A percentile compares a stretch with the other conserved stretches of the same genome.
These are phyloP conservation scores for Erythrophleum ivorense DNA, from an alignment of 331 rosid species.

Conservation along the genomic window DNA sequence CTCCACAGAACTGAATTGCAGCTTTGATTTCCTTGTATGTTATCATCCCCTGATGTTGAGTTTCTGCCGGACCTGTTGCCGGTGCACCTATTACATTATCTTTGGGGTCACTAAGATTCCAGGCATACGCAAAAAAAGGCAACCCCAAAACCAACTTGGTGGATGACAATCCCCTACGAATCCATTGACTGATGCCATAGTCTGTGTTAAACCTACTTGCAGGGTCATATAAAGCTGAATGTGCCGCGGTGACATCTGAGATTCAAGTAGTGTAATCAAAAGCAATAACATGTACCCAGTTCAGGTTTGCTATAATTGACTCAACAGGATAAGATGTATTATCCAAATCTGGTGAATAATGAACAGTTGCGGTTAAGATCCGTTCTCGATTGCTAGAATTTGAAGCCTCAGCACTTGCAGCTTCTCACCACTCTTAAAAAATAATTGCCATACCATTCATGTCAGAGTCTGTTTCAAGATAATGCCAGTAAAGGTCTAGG, in stretches of 20 bases:
- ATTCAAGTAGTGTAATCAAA: neutral
- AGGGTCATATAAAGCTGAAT: conserved; percentile 44
- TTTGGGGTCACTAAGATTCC: conserved; percentile 38
- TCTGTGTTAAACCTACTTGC: neutral
- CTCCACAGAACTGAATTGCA: neutral
- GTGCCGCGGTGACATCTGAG: conserved; percentile 30
- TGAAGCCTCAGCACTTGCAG: neutral
- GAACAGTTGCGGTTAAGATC: conserved; percentile 36
- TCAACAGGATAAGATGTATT: neutral
- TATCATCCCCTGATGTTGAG: neutral
- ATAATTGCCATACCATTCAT: conserved; percentile 19
- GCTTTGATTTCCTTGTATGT: conserved; percentile 33
- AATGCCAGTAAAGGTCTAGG: conserved; percentile 11
- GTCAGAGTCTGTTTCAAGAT: neutral
- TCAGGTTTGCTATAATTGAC: conserved; percentile 21
- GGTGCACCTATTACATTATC: conserved; percentile 36
- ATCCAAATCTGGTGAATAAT: neutral
- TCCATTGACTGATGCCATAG: conserved; percentile 39
- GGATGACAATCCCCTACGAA: conserved; percentile 27
- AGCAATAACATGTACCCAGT: conserved; percentile 33
- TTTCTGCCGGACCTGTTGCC: conserved; percentile 24
- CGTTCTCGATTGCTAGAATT: neutral
- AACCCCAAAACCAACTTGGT: conserved; percentile 36
- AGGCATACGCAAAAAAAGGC: conserved; percentile 46
- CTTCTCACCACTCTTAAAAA: conserved; percentile 12